A percentile compares a stretch with the other conserved stretches of the same genome.
These are phyloP conservation scores for Teratosphaeria destructans DNA, from an alignment of 2,329 filamentous ascomycete genomes.

Conservation along the genomic window DNA sequence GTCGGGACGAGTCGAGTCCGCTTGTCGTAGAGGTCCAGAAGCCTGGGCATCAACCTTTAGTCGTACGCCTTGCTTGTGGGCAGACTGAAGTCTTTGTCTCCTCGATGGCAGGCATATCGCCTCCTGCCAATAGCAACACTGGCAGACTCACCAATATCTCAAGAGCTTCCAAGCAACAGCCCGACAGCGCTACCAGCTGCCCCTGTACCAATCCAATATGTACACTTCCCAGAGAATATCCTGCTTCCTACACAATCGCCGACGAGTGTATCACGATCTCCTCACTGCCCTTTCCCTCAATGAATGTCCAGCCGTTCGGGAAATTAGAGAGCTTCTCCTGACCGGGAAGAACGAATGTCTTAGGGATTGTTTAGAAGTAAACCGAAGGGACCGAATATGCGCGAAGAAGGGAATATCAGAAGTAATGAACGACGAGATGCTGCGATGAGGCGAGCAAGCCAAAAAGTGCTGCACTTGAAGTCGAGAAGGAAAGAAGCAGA, in stretches of 20 bases:
- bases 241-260: not conserved
- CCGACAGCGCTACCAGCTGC: not conserved
- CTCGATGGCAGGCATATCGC: not conserved
- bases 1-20: not conserved
- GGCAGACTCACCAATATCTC: not conserved
- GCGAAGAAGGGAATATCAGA: conserved; percentile 1
- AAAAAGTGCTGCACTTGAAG: conserved; percentile 1
- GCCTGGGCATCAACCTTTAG: not conserved
- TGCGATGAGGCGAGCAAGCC: not conserved
- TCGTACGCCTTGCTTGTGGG: not conserved
- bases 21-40: not conserved
- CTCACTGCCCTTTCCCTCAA: not conserved
- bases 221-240: not conserved
- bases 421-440: conserved; percentile 1
- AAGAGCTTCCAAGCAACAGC: not conserved
- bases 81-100: not conserved
- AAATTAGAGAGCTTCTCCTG: not conserved
- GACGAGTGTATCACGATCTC: not conserved
- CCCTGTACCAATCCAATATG: not conserved
- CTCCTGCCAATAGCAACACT: not conserved
- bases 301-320: not conserved
- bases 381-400: not conserved
- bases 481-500: not conserved
- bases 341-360: not conserved
- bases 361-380: conserved; percentile 2